A percentile compares a stretch with the other conserved stretches of the same genome.
phyloP scores from a whole-genome alignment of 495 filamentous ascomycete genomes.

The Hypoxylon lienhwacheense region DNA sequence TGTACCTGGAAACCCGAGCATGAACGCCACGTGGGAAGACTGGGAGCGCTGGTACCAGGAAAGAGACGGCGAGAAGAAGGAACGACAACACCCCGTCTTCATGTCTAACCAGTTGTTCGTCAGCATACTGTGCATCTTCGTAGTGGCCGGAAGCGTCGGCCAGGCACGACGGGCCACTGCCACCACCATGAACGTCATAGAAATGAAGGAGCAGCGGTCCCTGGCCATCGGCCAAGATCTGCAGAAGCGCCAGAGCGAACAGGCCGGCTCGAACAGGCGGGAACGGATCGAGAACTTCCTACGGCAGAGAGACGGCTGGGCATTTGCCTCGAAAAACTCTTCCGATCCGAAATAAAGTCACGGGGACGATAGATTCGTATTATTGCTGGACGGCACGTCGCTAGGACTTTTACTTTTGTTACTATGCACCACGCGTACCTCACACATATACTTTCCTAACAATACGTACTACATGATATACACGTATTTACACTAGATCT shows the following conservation, averaged over 20 bases:
- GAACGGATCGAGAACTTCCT: constrained; percentile 75
- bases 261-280: constrained; percentile 55
- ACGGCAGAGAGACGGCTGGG: constrained; percentile 59
- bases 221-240: constrained; percentile 64
- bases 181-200: constrained; percentile 57
- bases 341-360: background rate
- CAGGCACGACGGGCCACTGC: constrained; percentile 69
- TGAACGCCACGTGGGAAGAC: constrained; percentile 97
- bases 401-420: no score
- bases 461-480: no score
- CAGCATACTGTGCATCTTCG: constrained; percentile 64
- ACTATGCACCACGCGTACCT: no score
- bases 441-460: no score
- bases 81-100: constrained; percentile 60
- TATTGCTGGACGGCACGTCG: no score
- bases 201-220: constrained; percentile 64
- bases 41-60: constrained; percentile 87
- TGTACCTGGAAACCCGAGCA: constrained; percentile 59
- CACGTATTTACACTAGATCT: no score
- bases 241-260: constrained; percentile 55
- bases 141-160: constrained; percentile 64
- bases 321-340: constrained; percentile 3
- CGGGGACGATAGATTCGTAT: constrained; percentile 19
- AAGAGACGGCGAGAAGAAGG: constrained; percentile 42
- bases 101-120: constrained; percentile 77